Conservation (phyloP, 1,284 basidiomycete species). For the Microbotryomycetes sp. region DNA sequence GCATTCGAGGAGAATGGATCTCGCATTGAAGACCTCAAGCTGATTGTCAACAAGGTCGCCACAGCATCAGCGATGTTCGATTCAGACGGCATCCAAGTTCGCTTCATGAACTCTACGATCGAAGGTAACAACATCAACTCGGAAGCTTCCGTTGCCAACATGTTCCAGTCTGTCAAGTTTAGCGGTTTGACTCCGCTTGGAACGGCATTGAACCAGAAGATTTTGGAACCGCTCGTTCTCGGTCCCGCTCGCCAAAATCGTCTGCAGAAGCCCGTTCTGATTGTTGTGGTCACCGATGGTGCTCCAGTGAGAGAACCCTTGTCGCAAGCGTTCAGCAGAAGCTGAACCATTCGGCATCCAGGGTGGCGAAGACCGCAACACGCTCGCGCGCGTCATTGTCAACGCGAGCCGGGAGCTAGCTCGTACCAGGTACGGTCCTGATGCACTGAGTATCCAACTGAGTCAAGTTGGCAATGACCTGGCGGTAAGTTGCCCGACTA, state of each 20-base stretch:
- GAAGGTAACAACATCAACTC: slow-evolving; percentile 44
- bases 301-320: slow-evolving; percentile 18
- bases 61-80: slow-evolving; percentile 46
- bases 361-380: slow-evolving; percentile 39
- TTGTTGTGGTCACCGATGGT: slow-evolving; percentile 38
- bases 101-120: slow-evolving; percentile 45
- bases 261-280: slow-evolving; percentile 45
- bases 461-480: slow-evolving; percentile 37
- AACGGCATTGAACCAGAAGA: slow-evolving; percentile 43
- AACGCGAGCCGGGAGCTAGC: slow-evolving; percentile 40
- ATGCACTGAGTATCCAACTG: slow-evolving; percentile 44
- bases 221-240: slow-evolving; percentile 45
- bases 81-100: slow-evolving; percentile 44
- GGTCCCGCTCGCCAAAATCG: slow-evolving; percentile 40
- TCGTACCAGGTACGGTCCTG: slow-evolving; percentile 43
- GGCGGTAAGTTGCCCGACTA: neutral
- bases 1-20: slow-evolving; percentile 43
- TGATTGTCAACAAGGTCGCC: slow-evolving; percentile 41
- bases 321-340: slow-evolving; percentile 30
- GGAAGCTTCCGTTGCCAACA: slow-evolving; percentile 41
- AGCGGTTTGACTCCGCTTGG: slow-evolving; percentile 41
- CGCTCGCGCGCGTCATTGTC: slow-evolving; percentile 42
- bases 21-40: slow-evolving; percentile 44
- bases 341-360: neutral
- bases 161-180: slow-evolving; percentile 45